Conservation (phyloP, 495 filamentous ascomycete genomes). For the Paragyromitra xinjiangensis region DNA sequence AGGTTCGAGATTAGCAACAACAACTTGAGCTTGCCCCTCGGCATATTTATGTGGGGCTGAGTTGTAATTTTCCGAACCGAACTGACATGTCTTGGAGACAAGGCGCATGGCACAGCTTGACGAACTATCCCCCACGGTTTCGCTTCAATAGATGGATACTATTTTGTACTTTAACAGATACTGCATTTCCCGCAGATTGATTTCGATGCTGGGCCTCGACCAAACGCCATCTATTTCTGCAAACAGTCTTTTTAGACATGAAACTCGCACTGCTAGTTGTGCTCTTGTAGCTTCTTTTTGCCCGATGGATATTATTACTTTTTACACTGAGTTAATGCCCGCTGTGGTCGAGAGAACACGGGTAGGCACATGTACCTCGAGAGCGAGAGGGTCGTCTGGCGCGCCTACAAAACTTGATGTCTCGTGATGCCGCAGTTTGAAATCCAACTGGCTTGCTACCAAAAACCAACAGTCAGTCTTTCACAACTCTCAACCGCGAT, state of each 20-base stretch:
- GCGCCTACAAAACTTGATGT: background rate
- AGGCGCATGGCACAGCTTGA: slow-evolving; percentile 6
- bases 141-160: slow-evolving; percentile 1
- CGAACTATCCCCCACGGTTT: background rate
- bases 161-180: slow-evolving; percentile 18
- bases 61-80: slow-evolving; percentile 5
- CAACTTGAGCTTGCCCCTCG: slow-evolving; percentile 1
- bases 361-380: background rate
- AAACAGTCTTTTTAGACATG: slow-evolving; percentile 1
- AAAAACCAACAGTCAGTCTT: background rate
- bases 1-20: slow-evolving; percentile 18
- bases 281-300: background rate
- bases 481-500: background rate
- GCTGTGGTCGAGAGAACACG: background rate
- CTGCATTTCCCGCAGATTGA: slow-evolving; percentile 1
- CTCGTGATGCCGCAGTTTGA: background rate
- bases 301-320: background rate
- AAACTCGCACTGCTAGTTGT: background rate
- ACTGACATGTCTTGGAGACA: slow-evolving; percentile 13
- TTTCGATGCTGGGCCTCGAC: background rate
- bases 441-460: background rate
- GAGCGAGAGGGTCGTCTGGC: background rate
- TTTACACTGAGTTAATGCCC: background rate
- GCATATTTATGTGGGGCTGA: slow-evolving; percentile 23
- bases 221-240: slow-evolving; percentile 1